A percentile compares a stretch with the other conserved stretches of the same genome.
Evolutionary conservation across 441 rosid species (phyloP).

Genomic region (Pelargonium cotyledonis): DNA sequence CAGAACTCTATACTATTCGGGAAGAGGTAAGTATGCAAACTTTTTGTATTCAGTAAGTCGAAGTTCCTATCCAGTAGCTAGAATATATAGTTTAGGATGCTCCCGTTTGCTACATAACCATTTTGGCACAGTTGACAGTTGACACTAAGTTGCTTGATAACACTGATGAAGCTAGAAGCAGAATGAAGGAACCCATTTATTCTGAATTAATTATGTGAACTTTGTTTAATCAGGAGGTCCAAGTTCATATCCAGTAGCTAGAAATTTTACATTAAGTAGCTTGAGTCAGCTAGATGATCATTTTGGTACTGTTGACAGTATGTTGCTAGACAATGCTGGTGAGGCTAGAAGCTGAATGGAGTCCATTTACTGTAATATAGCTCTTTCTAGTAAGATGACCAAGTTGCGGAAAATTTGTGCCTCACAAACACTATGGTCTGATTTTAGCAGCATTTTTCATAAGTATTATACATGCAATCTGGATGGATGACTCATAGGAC

Average conservation of each 20-base stretch:
- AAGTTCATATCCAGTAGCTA: not conserved
- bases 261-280: not conserved
- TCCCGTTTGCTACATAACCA: no score
- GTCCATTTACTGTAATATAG: not conserved
- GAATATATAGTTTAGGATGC: no score
- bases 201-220: slow-evolving; percentile 13
- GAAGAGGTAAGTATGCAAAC: slow-evolving; percentile 33
- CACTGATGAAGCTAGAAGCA: no score
- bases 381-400: not conserved
- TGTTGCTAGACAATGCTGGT: not conserved
- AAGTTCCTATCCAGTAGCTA: no score
- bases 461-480: not conserved
- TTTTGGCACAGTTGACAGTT: no score
- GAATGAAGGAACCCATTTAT: no score
- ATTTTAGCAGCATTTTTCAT: not conserved
- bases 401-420: not conserved
- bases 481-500: not conserved
- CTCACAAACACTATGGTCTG: not conserved
- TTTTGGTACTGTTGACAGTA: not conserved
- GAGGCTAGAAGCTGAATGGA: not conserved
- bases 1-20: slow-evolving; percentile 28
- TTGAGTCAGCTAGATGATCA: not conserved
- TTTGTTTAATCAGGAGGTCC: not conserved
- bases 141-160: no score
- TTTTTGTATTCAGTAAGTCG: no score